Base-by-base conservation (phyloP, 73 alveolate species). In the Tetrahymena elliotti region DNA sequence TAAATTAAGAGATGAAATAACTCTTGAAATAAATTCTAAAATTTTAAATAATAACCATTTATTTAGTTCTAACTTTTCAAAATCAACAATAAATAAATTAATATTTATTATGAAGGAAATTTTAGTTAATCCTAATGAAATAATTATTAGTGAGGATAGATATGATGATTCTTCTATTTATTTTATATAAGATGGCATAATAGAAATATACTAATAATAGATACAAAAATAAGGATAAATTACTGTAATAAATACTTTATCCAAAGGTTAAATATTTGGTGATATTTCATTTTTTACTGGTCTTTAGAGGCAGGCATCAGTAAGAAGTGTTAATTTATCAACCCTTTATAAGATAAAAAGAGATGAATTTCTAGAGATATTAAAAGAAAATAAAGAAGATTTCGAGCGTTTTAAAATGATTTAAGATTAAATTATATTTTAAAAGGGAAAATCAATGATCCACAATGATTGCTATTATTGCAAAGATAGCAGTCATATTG, bases 221-320 rank as follows among this genome's bases (percentile, higher is more conserved):
- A 68, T n/a, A 31, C 11, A 68, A 68, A 27, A n/a, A 4, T 0
- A 68, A 68, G 34, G 38, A 12, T 31, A 68, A 68, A n/a, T 68
- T 68, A n/a, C 20, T 13, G 13, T 47, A 22, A 68, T 68, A 27
- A 68, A 68, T 22, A 68, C 22, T 31, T 31, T 68, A 6, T 18
- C 38, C 2, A 31, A 24, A 4, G 36, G 36, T 24, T 6, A 68
- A 11, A 6, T n/a, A n/a, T 94, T 94, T 88, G 96, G 96, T 15
- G 95, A 88, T 38, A 52, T 34, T 52, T 83, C 93, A 88, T 94
- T 94, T 52, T 94, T 94, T 84, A 47, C 96, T 35, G 95, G 95
- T 0, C 92, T 52, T 35, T 40, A 33, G 35, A 94, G 93, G 31
- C 27, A 83, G 33, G 93, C 53, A 35, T 84, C 96, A 6, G 93